Percentiles rank a stretch among this genome's conserved stretches.
phyloP scores from a whole-genome alignment of 2,329 filamentous ascomycete genomes.

The Didymella pinodella region DNA sequence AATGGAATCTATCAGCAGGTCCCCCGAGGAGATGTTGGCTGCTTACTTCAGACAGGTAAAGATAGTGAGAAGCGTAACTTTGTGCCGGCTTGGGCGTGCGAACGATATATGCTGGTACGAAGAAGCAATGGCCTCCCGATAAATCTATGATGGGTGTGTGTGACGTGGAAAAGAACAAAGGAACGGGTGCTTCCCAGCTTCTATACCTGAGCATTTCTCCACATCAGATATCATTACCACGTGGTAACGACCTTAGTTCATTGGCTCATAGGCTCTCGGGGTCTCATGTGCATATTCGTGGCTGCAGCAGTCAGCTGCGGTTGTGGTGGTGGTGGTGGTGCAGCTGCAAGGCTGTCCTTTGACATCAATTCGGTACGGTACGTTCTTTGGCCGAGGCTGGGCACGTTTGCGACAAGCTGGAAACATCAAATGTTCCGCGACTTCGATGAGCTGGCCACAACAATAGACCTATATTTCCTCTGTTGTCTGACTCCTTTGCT shows the following conservation, averaged over 20 bases:
- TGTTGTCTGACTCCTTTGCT: background rate
- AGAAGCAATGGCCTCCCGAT: background rate
- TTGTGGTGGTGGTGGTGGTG: background rate
- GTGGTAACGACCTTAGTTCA: background rate
- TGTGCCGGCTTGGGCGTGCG: background rate
- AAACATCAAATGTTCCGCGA: conserved; percentile 27
- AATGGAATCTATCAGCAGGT: background rate
- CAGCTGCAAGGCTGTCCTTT: conserved; percentile 1
- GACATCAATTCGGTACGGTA: conserved; percentile 14
- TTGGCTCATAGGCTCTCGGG: background rate
- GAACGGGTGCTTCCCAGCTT: background rate
- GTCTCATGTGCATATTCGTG: background rate
- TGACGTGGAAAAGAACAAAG: background rate
- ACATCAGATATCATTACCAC: background rate
- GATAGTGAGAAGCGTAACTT: background rate
- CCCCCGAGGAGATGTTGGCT: background rate
- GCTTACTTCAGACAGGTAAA: background rate
- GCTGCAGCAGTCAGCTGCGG: background rate
- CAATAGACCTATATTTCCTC: conserved; percentile 6
- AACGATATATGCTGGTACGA: background rate
- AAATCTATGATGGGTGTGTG: background rate
- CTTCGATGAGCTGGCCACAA: conserved; percentile 22
- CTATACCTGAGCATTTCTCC: background rate
- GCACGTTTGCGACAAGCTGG: conserved; percentile 13
- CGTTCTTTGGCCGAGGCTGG: background rate